Conservation (phyloP, 805 yeast genomes). For the Starmerella apicola region DNA sequence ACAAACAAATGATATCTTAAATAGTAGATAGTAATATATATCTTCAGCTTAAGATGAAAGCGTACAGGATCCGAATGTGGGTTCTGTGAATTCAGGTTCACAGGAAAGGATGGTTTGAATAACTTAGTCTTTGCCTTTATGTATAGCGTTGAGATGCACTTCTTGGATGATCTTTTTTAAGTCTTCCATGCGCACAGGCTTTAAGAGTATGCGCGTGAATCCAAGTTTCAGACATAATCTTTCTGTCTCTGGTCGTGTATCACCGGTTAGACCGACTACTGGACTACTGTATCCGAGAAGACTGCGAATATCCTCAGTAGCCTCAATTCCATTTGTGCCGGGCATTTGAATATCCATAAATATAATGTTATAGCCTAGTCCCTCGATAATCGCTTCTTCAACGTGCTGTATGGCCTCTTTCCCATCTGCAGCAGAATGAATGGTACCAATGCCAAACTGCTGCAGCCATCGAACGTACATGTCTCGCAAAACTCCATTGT, state of each 20-base stretch:
- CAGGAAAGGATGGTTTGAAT: no score
- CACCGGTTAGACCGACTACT: slow-evolving; percentile 85
- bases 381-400: slow-evolving; percentile 32
- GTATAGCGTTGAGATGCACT: no score
- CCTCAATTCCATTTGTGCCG: slow-evolving; percentile 23
- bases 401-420: slow-evolving; percentile 69
- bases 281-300: slow-evolving; percentile 56
- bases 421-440: slow-evolving; percentile 78
- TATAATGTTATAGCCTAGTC: slow-evolving; percentile 28
- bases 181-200: slow-evolving; percentile 52
- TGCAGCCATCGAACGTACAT: slow-evolving; percentile 74
- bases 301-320: slow-evolving; percentile 40
- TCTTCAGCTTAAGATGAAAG: no score
- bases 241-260: slow-evolving; percentile 77
- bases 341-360: slow-evolving; percentile 27
- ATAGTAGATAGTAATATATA: no score
- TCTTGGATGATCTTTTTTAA: slow-evolving; percentile 3
- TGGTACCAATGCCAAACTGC: slow-evolving; percentile 58
- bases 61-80: no score
- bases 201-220: slow-evolving; percentile 76
- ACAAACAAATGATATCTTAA: no score
- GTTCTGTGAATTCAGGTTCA: no score
- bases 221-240: slow-evolving; percentile 69
- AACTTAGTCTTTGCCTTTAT: no score
- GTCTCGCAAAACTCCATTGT: slow-evolving; percentile 78